Percentiles rank a stretch among this genome's conserved stretches.
Evolutionary conservation across 257 asterid species (phyloP).

Genomic region (Nicotiana tabacum): DNA sequence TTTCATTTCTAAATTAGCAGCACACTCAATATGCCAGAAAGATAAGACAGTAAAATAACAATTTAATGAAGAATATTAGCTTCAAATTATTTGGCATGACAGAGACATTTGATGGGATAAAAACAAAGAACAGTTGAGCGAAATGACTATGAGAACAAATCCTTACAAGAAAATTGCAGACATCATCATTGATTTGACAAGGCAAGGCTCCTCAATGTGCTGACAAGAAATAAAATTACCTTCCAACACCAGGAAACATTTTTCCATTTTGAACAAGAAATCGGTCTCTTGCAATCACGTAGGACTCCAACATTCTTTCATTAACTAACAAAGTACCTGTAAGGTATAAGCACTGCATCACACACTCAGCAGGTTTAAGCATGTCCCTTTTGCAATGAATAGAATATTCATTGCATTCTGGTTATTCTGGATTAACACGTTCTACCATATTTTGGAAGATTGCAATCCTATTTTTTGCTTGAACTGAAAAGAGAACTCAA

Average conservation of each 20-base stretch:
- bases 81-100: not conserved
- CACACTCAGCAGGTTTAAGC: constrained; percentile 10
- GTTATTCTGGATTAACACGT: not conserved
- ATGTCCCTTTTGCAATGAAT: not conserved
- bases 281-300: constrained; percentile 95
- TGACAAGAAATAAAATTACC: constrained; percentile 30
- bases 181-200: not conserved
- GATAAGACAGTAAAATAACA: not conserved
- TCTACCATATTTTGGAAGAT: not conserved
- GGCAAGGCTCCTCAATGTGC: not conserved
- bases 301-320: constrained; percentile 98
- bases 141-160: not conserved
- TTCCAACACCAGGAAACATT: constrained; percentile 93
- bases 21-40: not conserved
- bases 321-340: constrained; percentile 93
- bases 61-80: not conserved
- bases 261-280: constrained; percentile 91
- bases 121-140: not conserved
- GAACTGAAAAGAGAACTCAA: not conserved
- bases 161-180: not conserved
- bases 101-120: not conserved
- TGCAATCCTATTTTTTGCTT: not conserved
- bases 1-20: not conserved
- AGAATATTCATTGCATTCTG: constrained; percentile 7
- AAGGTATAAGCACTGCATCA: constrained; percentile 18